Evolutionary conservation across 164 flowering plant species (phyloP).

Genomic region (Annona squamosa): DNA sequence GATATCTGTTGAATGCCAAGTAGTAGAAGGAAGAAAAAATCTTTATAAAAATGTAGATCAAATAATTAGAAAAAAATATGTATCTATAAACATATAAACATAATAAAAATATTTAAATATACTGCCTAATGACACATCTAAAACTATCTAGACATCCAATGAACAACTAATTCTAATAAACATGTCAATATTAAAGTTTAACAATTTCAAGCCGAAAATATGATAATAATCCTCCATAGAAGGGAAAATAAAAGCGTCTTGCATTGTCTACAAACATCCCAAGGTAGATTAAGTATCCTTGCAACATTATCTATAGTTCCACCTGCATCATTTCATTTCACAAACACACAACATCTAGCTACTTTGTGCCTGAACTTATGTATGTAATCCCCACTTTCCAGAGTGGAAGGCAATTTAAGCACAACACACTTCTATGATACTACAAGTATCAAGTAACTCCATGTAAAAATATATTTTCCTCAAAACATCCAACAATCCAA

Average conservation of each 20-base stretch:
- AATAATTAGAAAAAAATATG: too few relatives aligned
- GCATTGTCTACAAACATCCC: slow-evolving; percentile 90
- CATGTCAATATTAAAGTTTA: too few relatives aligned
- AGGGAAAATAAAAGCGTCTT: slow-evolving; percentile 87
- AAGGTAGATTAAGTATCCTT: slow-evolving; percentile 43
- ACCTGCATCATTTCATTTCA: slow-evolving; percentile 43
- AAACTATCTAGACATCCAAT: too few relatives aligned
- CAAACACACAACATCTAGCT: slow-evolving; percentile 55
- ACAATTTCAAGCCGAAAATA: too few relatives aligned
- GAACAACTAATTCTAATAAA: too few relatives aligned
- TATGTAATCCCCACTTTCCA: slow-evolving; percentile 27
- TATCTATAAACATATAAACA: too few relatives aligned
- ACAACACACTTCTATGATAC: slow-evolving; percentile 49
- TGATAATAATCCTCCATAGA: slow-evolving; percentile 51
- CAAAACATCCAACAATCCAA: slow-evolving; percentile 82
- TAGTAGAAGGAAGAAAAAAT: too few relatives aligned
- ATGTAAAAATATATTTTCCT: slow-evolving; percentile 53
- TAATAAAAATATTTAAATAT: too few relatives aligned
- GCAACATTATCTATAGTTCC: slow-evolving; percentile 17
- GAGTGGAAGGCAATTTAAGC: slow-evolving; percentile 49
- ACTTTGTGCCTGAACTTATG: slow-evolving; percentile 17
- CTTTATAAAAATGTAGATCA: too few relatives aligned
- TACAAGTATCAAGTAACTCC: slow-evolving; percentile 64
- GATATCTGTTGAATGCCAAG: too few relatives aligned
- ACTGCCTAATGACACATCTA: too few relatives aligned